These are phyloP conservation scores for Coemansia pectinata DNA, from an alignment of 192 early-diverging fungal genomes.

Conservation along the genomic window DNA sequence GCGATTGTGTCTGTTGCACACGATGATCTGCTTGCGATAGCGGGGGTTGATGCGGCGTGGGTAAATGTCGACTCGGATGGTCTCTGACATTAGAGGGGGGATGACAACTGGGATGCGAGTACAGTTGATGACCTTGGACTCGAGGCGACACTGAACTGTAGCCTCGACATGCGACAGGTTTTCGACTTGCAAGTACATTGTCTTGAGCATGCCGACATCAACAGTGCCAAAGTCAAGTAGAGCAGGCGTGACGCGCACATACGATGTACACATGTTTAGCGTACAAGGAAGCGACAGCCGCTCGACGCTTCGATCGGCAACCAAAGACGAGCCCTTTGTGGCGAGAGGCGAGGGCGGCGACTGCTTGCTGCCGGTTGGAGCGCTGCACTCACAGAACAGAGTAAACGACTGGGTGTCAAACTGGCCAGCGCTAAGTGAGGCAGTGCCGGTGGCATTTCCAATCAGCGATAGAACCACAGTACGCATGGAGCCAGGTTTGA, in stretches of 20 bases:
- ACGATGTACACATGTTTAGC: conserved; percentile 87
- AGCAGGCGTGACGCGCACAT: conserved; percentile 83
- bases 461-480: conserved; percentile 77
- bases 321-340: conserved; percentile 54
- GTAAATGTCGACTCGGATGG: conserved; percentile 91
- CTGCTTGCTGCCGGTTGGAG: conserved; percentile 39
- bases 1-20: conserved; percentile 87
- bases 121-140: conserved; percentile 92
- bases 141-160: conserved; percentile 79
- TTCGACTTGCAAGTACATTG: conserved; percentile 73
- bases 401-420: conserved; percentile 68
- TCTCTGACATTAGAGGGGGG: conserved; percentile 72
- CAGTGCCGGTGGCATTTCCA: conserved; percentile 24
- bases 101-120: conserved; percentile 65
- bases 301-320: conserved; percentile 50
- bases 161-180: conserved; percentile 89
- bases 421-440: conserved; percentile 67
- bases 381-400: conserved; percentile 63
- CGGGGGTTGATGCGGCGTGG: conserved; percentile 98
- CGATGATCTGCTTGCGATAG: conserved; percentile 94
- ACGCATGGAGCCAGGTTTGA: conserved; percentile 83
- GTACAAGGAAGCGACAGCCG: conserved; percentile 81
- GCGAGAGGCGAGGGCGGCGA: conserved; percentile 10
- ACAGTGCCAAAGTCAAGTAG: conserved; percentile 94
- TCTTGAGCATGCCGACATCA: conserved; percentile 91